phyloP scores from a whole-genome alignment of 208 protist genomes.

The Sergeia podlipaevii region DNA sequence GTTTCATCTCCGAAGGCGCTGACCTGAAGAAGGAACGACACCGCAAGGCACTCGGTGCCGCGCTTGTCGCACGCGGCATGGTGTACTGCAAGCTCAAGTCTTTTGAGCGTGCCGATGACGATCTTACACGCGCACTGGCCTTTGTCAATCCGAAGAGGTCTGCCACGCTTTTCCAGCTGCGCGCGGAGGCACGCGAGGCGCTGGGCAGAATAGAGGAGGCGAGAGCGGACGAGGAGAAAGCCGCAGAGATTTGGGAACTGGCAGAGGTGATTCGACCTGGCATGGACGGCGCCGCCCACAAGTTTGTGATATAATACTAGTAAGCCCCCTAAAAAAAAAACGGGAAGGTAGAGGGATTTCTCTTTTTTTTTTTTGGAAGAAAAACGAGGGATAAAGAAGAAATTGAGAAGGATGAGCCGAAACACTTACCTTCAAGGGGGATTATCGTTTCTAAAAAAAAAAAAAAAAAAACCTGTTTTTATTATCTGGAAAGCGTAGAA shows the following conservation, averaged over 20 bases:
- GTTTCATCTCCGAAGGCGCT: conserved; percentile 63
- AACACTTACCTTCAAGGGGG: too few relatives aligned
- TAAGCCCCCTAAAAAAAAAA: background rate
- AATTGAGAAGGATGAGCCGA: too few relatives aligned
- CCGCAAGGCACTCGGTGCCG: conserved; percentile 75
- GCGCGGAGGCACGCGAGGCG: conserved; percentile 78
- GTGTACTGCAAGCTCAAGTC: conserved; percentile 84
- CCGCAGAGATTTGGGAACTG: conserved; percentile 87
- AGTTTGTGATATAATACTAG: conserved; percentile 74
- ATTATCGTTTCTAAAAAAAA: too few relatives aligned
- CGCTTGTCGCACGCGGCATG: conserved; percentile 79
- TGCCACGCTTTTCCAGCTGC: conserved; percentile 82
- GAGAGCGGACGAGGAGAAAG: conserved; percentile 74
- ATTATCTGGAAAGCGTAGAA: conserved; percentile 3
- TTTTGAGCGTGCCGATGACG: conserved; percentile 72
- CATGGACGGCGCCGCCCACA: conserved; percentile 68
- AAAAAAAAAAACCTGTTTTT: background rate
- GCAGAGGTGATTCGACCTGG: conserved; percentile 74
- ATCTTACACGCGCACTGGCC: conserved; percentile 69
- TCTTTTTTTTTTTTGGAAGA: too few relatives aligned
- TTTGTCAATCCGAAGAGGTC: conserved; percentile 78
- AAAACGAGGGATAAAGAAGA: background rate
- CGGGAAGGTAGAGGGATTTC: background rate
- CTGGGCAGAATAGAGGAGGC: conserved; percentile 81
- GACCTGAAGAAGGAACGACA: conserved; percentile 68